Percentiles rank a stretch among this genome's conserved stretches.
Evolutionary conservation across 1,284 basidiomycete species (phyloP).

Genomic region (Apiotrichum domesticum): DNA sequence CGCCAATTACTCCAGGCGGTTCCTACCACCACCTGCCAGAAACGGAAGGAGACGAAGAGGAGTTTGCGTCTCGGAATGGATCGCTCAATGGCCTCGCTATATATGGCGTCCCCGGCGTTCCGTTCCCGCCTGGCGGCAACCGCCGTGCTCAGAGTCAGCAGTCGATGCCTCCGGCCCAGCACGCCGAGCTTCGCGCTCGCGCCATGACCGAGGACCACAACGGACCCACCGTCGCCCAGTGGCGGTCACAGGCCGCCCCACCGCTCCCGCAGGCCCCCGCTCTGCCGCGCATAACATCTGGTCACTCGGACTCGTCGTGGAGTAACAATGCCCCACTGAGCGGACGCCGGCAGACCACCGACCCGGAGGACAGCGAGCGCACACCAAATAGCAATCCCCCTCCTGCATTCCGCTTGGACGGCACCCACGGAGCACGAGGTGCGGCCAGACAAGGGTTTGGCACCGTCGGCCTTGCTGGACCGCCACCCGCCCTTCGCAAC

Average conservation of each 20-base stretch:
- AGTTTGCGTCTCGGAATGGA: constrained; percentile 2
- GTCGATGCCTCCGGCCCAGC: constrained; percentile 54
- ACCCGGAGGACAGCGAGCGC: constrained; percentile 7
- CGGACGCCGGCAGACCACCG: background rate
- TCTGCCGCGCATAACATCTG: constrained; percentile 33
- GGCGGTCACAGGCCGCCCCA: constrained; percentile 56
- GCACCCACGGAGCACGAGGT: constrained; percentile 28
- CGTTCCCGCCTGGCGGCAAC: constrained; percentile 51
- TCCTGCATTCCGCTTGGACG: constrained; percentile 19
- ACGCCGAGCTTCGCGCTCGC: constrained; percentile 50
- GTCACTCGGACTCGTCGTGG: constrained; percentile 33
- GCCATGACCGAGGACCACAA: constrained; percentile 68
- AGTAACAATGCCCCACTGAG: constrained; percentile 1
- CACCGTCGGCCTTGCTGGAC: constrained; percentile 2
- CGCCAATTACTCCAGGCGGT: constrained; percentile 5
- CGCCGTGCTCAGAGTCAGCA: constrained; percentile 54
- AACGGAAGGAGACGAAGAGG: constrained; percentile 28
- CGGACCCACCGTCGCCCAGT: constrained; percentile 60
- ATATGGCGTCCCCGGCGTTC: constrained; percentile 45
- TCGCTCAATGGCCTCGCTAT: constrained; percentile 51
- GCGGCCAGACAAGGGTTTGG: constrained; percentile 26
- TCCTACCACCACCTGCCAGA: background rate
- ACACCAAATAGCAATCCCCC: constrained; percentile 4
- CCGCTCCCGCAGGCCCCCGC: constrained; percentile 46
- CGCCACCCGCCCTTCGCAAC: constrained; percentile 41